Evolutionary conservation across 768 basidiomycete genomes (phyloP).

Genomic region (Boletus subparvulus): DNA sequence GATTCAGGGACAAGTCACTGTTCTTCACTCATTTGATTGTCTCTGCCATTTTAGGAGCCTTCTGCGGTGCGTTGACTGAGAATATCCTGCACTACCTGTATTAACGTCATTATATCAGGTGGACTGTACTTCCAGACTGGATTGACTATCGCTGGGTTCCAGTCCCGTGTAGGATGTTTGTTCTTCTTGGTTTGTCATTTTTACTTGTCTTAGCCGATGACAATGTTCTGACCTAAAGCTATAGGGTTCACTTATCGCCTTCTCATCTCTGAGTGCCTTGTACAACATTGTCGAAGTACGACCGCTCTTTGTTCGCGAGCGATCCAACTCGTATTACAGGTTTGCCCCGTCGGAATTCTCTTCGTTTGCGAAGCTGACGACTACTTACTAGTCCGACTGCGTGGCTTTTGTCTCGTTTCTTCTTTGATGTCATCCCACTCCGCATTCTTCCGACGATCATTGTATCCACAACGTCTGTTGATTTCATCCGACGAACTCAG

Average conservation of each 20-base stretch:
- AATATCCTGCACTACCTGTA: background rate
- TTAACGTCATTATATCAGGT: constrained; percentile 40
- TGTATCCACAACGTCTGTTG: constrained; percentile 74
- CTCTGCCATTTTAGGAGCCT: constrained; percentile 75
- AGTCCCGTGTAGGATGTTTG: constrained; percentile 87
- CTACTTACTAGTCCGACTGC: constrained; percentile 64
- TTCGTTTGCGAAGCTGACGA: background rate
- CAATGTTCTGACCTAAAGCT: constrained; percentile 5
- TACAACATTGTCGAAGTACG: constrained; percentile 85
- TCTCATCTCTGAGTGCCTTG: constrained; percentile 86
- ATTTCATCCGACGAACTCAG: background rate
- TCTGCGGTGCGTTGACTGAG: constrained; percentile 59
- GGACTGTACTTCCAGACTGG: constrained; percentile 85
- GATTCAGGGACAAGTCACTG: constrained; percentile 71
- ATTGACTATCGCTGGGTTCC: constrained; percentile 87
- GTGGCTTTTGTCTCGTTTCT: constrained; percentile 85
- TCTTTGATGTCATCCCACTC: constrained; percentile 89
- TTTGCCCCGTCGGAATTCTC: constrained; percentile 24
- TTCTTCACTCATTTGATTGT: constrained; percentile 77
- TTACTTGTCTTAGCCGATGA: background rate
- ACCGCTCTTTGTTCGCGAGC: constrained; percentile 85
- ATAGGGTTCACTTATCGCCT: constrained; percentile 87
- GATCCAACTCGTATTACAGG: constrained; percentile 86
- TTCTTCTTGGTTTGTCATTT: constrained; percentile 75
- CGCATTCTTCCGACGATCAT: constrained; percentile 87